phyloP scores from a whole-genome alignment of 2,329 filamentous ascomycete species.

The Fusarium heterosporum region DNA sequence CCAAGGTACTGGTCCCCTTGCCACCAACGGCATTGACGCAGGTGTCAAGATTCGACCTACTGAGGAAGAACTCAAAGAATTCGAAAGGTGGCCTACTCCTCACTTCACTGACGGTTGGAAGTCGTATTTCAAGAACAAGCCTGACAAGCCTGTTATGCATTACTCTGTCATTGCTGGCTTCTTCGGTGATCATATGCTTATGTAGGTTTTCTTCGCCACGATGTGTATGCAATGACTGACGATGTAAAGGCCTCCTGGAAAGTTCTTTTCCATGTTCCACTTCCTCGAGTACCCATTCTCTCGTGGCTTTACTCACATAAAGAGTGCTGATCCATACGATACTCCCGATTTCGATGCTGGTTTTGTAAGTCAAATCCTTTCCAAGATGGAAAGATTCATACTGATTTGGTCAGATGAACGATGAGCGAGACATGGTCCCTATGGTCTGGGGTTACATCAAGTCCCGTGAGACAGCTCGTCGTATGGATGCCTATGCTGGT shows the following conservation, averaged over 20 bases:
- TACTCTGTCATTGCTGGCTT: constrained; percentile 80
- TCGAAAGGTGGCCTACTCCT: constrained; percentile 78
- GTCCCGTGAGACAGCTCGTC: constrained; percentile 80
- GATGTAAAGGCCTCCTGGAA: constrained; percentile 73
- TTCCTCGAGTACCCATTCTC: constrained; percentile 84
- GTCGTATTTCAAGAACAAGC: constrained; percentile 85
- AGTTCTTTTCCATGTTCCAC: constrained; percentile 88
- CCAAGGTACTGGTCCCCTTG: constrained; percentile 74
- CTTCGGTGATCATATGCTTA: constrained; percentile 71
- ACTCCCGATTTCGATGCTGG: constrained; percentile 82
- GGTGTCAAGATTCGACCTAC: constrained; percentile 83
- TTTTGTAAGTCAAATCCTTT: constrained; percentile 58
- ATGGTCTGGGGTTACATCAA: constrained; percentile 90
- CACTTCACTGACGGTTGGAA: constrained; percentile 83
- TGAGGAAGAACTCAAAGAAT: constrained; percentile 73
- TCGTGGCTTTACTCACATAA: constrained; percentile 77
- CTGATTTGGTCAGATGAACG: constrained; percentile 69
- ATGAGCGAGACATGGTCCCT: constrained; percentile 84
- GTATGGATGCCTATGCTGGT: constrained; percentile 82
- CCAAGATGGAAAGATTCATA: accelerated
- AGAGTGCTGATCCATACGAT: constrained; percentile 78
- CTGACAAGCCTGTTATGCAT: constrained; percentile 89
- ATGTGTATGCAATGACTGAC: not conserved
- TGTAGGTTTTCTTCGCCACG: constrained; percentile 51
- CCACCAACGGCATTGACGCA: constrained; percentile 83